Conservation (phyloP, 78 protist genomes). For the Guillardia theta region DNA sequence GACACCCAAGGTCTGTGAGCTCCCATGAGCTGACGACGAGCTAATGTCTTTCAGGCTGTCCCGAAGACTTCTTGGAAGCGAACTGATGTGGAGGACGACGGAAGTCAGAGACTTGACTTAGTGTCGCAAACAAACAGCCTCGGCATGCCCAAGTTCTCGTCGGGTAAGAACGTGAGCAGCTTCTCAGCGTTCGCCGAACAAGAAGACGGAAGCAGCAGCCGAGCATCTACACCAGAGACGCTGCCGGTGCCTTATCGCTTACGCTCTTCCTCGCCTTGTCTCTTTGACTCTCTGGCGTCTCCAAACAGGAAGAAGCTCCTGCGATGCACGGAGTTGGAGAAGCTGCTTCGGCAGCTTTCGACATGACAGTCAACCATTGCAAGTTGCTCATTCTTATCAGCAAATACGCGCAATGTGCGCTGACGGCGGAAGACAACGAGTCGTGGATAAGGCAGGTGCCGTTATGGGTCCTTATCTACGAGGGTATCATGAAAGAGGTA, state of each 20-base stretch:
- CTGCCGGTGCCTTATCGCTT: too few species aligned
- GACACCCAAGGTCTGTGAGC: too few species aligned
- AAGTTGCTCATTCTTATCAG: background rate
- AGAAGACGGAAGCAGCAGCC: background rate
- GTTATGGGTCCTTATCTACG: background rate
- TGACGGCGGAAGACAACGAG: background rate
- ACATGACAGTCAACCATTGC: background rate
- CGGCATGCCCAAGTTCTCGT: background rate
- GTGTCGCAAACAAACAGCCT: too few species aligned
- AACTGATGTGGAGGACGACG: background rate
- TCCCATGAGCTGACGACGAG: too few species aligned
- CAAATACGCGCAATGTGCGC: conserved; percentile 8
- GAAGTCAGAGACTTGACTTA: background rate
- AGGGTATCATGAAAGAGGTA: background rate
- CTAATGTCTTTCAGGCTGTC: too few species aligned
- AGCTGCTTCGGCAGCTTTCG: background rate
- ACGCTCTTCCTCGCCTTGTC: too few species aligned
- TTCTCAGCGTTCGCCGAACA: background rate
- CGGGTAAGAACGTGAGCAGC: background rate
- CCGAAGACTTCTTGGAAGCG: background rate
- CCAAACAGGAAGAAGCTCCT: background rate
- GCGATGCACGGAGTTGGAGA: background rate
- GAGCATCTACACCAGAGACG: background rate
- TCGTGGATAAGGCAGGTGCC: conserved; percentile 14
- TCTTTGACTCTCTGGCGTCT: too few species aligned